These are phyloP conservation scores for Calocera viscosa DNA, from an alignment of 768 basidiomycete species.

Conservation along the genomic window DNA sequence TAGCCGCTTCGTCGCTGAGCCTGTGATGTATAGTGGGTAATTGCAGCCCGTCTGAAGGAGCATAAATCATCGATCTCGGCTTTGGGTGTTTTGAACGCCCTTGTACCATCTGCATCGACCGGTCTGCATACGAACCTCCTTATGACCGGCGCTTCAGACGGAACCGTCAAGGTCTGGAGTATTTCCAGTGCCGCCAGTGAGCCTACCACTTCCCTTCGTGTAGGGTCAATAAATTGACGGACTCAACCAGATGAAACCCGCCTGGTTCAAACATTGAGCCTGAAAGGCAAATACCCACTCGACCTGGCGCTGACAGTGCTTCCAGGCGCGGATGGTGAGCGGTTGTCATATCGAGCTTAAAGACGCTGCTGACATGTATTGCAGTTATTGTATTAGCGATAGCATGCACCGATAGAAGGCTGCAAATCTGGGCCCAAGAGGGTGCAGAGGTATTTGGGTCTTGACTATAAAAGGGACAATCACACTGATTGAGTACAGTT, in stretches of 20 bases:
- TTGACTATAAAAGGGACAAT: slow-evolving; percentile 4
- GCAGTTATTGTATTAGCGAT: slow-evolving; percentile 59
- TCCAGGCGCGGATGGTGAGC: slow-evolving; percentile 54
- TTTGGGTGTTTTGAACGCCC: slow-evolving; percentile 36
- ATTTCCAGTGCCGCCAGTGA: slow-evolving; percentile 26
- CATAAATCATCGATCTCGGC: slow-evolving; percentile 62
- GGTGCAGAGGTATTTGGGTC: slow-evolving; percentile 36
- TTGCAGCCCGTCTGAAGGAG: slow-evolving; percentile 36
- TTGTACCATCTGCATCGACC: background rate
- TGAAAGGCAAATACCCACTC: slow-evolving; percentile 63
- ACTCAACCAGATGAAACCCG: slow-evolving; percentile 10
- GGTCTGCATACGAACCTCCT: slow-evolving; percentile 19
- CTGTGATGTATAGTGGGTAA: slow-evolving; percentile 48
- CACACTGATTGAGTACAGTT: slow-evolving; percentile 14
- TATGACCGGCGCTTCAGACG: slow-evolving; percentile 76
- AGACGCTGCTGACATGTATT: background rate
- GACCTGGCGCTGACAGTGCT: slow-evolving; percentile 51
- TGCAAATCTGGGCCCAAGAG: slow-evolving; percentile 65
- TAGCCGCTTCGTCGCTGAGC: slow-evolving; percentile 10
- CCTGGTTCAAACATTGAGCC: slow-evolving; percentile 45
- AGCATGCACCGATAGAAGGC: slow-evolving; percentile 63
- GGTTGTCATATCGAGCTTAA: background rate
- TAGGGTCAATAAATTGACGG: slow-evolving; percentile 10
- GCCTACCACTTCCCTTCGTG: slow-evolving; percentile 24
- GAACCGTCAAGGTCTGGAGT: slow-evolving; percentile 62